Conservation (phyloP, 768 basidiomycete genomes). For the Lentinula aciculospora region DNA sequence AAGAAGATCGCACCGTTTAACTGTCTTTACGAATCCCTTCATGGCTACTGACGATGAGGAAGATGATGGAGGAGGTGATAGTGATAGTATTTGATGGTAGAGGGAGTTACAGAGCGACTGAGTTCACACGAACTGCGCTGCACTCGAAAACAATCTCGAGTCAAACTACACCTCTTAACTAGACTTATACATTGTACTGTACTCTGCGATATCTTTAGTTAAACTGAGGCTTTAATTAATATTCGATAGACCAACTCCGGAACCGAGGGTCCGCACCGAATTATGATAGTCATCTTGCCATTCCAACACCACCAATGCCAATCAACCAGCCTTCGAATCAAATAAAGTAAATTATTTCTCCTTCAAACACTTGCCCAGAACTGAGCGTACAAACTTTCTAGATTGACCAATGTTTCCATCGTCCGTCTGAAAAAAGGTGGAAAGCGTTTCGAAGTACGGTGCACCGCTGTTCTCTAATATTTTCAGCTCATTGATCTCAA, state of each 20-base stretch:
- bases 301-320: constrained; percentile 28
- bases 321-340: constrained; percentile 88
- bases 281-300: neutral
- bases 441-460: constrained; percentile 86
- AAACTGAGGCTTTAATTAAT: too few relatives aligned
- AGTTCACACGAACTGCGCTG: neutral
- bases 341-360: constrained; percentile 58
- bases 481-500: neutral
- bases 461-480: neutral
- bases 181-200: too few relatives aligned
- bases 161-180: too few relatives aligned
- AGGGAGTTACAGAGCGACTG: neutral
- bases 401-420: constrained; percentile 94
- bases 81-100: neutral
- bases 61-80: neutral
- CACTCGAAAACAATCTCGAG: too few relatives aligned
- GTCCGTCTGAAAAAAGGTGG: constrained; percentile 96
- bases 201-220: too few relatives aligned
- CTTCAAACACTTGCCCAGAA: neutral
- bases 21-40: constrained; percentile 81
- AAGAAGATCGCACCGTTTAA: constrained; percentile 53
- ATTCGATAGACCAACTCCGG: too few relatives aligned
- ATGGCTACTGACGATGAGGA: constrained; percentile 33
- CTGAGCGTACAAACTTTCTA: constrained; percentile 24
- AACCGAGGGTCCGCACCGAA: neutral